phyloP scores from a whole-genome alignment of 192 early-diverging fungal genomes.

The Pilobolus umbonatus region DNA sequence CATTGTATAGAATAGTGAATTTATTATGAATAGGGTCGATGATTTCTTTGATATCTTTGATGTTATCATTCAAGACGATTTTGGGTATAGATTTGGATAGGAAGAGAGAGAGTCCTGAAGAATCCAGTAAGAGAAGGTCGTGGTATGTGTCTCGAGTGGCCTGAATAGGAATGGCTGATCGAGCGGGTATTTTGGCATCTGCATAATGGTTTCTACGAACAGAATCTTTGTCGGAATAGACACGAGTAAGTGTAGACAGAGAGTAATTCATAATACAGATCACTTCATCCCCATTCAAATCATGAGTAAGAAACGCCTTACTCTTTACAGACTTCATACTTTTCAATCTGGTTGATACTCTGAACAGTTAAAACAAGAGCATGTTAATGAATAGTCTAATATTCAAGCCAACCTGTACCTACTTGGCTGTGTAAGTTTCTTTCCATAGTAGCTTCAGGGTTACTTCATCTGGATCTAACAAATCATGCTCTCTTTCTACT shows the following conservation, averaged over 20 bases:
- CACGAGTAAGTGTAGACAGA: neutral
- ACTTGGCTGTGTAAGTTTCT: neutral
- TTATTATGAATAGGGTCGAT: neutral
- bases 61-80: neutral
- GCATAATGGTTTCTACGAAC: neutral
- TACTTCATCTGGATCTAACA: neutral
- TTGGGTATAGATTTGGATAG: neutral
- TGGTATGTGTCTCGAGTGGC: slow-evolving; percentile 5
- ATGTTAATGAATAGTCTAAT: too few relatives aligned
- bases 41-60: neutral
- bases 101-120: neutral
- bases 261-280: slow-evolving; percentile 12
- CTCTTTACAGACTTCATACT: neutral
- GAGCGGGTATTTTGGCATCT: neutral
- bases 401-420: neutral
- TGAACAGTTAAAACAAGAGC: neutral
- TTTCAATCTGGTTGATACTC: neutral
- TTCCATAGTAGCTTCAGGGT: neutral
- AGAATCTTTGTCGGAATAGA: neutral
- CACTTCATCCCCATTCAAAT: neutral
- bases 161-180: slow-evolving; percentile 3
- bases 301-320: slow-evolving; percentile 4
- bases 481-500: neutral
- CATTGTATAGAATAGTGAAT: neutral
- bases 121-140: slow-evolving; percentile 6